phyloP scores from a whole-genome alignment of 164 flowering plant species.

The Sextonia rubra region DNA sequence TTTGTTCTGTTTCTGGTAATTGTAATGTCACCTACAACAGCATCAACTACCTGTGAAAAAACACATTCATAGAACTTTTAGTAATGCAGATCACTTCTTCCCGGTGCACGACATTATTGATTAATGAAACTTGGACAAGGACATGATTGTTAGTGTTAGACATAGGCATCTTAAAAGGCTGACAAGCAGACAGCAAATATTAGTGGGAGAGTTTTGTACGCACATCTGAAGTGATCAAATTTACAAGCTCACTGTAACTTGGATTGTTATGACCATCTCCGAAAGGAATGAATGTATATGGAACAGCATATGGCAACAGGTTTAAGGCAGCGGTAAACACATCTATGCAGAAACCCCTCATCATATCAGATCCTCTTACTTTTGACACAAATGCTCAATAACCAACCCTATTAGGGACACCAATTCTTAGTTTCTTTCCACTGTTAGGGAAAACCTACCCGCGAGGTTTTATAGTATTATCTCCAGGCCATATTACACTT shows the following conservation, averaged over 20 bases:
- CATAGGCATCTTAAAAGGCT: too few species aligned
- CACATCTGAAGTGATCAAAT: constrained; percentile 52
- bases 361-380: constrained; percentile 38
- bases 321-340: constrained; percentile 73
- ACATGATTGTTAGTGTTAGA: too few species aligned
- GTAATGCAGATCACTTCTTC: neutral
- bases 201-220: constrained; percentile 26
- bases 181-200: too few species aligned
- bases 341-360: constrained; percentile 82
- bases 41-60: constrained; percentile 59
- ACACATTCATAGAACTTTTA: neutral
- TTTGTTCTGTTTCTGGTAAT: constrained; percentile 62
- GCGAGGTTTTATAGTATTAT: constrained; percentile 45
- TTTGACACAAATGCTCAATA: constrained; percentile 51
- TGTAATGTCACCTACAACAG: constrained; percentile 75
- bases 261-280: constrained; percentile 78
- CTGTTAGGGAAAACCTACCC: constrained; percentile 79
- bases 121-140: too few species aligned
- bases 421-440: constrained; percentile 54
- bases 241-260: constrained; percentile 61
- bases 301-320: constrained; percentile 80
- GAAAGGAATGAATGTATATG: constrained; percentile 50
- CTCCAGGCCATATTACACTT: constrained; percentile 73
- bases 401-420: constrained; percentile 61
- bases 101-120: neutral